These are phyloP conservation scores for Fusarium verrucosum DNA, from an alignment of 2,329 filamentous ascomycete species.

Conservation along the genomic window DNA sequence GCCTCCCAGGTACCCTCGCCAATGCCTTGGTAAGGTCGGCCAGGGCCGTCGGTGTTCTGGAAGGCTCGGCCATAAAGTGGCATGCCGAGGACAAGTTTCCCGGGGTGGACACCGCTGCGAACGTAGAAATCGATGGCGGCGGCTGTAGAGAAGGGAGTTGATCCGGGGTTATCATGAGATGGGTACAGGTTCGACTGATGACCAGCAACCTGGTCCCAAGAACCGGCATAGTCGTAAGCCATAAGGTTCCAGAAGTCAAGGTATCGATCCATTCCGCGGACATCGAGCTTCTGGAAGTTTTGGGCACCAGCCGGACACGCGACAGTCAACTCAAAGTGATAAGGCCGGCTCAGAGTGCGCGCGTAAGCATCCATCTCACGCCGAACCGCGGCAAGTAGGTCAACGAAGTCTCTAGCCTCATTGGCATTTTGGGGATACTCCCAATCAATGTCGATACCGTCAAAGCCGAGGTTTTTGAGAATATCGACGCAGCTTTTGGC, in stretches of 20 bases:
- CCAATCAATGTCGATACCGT: slow-evolving; percentile 75
- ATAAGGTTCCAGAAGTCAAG: slow-evolving; percentile 84
- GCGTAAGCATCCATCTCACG: slow-evolving; percentile 67
- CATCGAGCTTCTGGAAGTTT: slow-evolving; percentile 70
- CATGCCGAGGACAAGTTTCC: slow-evolving; percentile 90
- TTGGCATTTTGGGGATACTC: slow-evolving; percentile 67
- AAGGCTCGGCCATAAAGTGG: slow-evolving; percentile 92
- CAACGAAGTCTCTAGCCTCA: slow-evolving; percentile 67
- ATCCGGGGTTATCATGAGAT: slow-evolving; percentile 62
- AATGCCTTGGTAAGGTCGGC: slow-evolving; percentile 73
- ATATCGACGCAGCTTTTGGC: slow-evolving; percentile 77
- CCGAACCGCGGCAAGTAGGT: slow-evolving; percentile 66
- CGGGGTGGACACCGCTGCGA: slow-evolving; percentile 66
- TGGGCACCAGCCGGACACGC: slow-evolving; percentile 70
- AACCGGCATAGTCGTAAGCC: slow-evolving; percentile 89
- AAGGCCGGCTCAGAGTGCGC: slow-evolving; percentile 51
- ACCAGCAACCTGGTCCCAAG: slow-evolving; percentile 76
- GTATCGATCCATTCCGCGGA: slow-evolving; percentile 70
- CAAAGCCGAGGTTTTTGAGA: slow-evolving; percentile 82
- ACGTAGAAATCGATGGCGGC: slow-evolving; percentile 77
- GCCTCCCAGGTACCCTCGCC: slow-evolving; percentile 86
- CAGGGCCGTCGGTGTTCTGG: slow-evolving; percentile 78
- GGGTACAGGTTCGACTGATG: slow-evolving; percentile 84
- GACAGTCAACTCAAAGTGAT: slow-evolving; percentile 72
- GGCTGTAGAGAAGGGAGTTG: slow-evolving; percentile 81